Conservation (phyloP, 495 filamentous ascomycete genomes). For the Lepidopterella palustris region DNA sequence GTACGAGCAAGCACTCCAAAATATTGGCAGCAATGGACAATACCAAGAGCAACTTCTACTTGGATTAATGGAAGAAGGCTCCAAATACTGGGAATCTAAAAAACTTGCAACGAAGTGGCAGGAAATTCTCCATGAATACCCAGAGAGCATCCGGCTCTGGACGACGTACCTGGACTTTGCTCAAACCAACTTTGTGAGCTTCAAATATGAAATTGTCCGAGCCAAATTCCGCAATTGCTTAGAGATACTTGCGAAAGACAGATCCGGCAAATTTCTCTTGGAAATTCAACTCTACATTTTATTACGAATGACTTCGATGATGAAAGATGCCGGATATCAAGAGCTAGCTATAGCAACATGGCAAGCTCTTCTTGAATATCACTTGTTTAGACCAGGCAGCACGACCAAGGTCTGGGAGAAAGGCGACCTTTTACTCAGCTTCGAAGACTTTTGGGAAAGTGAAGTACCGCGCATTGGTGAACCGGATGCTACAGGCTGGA, state of each 20-base stretch:
- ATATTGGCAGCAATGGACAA: constrained; percentile 37
- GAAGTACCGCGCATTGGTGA: constrained; percentile 80
- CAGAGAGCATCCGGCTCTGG: constrained; percentile 60
- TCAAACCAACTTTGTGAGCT: constrained; percentile 60
- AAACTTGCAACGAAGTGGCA: constrained; percentile 60
- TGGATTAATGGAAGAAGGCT: constrained; percentile 64
- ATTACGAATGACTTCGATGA: constrained; percentile 63
- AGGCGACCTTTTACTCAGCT: constrained; percentile 38
- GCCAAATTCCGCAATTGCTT: constrained; percentile 53
- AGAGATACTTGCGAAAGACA: constrained; percentile 37
- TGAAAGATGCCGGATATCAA: constrained; percentile 71
- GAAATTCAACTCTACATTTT: constrained; percentile 64
- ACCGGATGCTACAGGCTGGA: constrained; percentile 63
- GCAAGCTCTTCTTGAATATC: constrained; percentile 76
- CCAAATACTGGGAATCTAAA: constrained; percentile 62
- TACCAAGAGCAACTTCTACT: constrained; percentile 54
- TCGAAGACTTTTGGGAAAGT: constrained; percentile 78
- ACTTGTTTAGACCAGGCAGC: constrained; percentile 49
- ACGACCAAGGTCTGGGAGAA: constrained; percentile 20
- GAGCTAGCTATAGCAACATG: constrained; percentile 74
- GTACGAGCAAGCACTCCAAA: constrained; percentile 69
- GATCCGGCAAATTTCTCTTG: constrained; percentile 27
- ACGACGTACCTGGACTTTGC: constrained; percentile 66
- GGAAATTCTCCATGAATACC: constrained; percentile 50
- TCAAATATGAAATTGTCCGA: constrained; percentile 60